A percentile compares a stretch with the other conserved stretches of the same genome.
Evolutionary conservation across 2,329 filamentous ascomycete genomes (phyloP).

Genomic region (Aspergillus sclerotialis): DNA sequence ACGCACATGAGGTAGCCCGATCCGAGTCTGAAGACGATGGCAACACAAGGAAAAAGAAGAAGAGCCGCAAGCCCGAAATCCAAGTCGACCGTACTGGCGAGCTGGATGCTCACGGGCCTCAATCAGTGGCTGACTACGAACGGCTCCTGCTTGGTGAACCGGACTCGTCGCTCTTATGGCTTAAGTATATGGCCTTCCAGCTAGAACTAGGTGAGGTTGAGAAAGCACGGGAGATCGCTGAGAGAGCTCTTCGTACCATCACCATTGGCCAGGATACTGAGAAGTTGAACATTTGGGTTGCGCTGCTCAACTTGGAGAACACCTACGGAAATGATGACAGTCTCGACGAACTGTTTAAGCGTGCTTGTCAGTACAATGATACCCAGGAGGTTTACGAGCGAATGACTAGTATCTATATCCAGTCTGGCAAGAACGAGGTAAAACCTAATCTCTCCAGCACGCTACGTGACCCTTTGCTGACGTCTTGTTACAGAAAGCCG

Average conservation of each 20-base stretch:
- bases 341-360: conserved; percentile 79
- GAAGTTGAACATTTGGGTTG: conserved; percentile 93
- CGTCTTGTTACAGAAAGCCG: conserved; percentile 61
- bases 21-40: conserved; percentile 46
- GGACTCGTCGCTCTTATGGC: conserved; percentile 89
- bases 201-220: conserved; percentile 83
- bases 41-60: conserved; percentile 59
- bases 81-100: conserved; percentile 88
- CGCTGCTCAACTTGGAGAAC: conserved; percentile 88
- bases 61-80: conserved; percentile 67
- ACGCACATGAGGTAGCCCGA: conserved; percentile 34
- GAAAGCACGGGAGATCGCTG: conserved; percentile 81
- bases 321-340: conserved; percentile 78
- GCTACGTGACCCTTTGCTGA: conserved; percentile 11
- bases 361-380: conserved; percentile 91
- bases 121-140: conserved; percentile 87
- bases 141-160: conserved; percentile 85
- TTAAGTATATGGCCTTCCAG: conserved; percentile 98
- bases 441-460: conserved; percentile 24
- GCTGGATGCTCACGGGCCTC: conserved; percentile 79
- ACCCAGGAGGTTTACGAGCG: conserved; percentile 82
- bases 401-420: conserved; percentile 89
- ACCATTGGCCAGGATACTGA: conserved; percentile 84
- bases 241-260: conserved; percentile 86
- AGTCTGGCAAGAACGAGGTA: conserved; percentile 78